Percentiles rank a stretch among this genome's conserved stretches.
Conservation (phyloP, 148 eudicot species). For the Amaranthus cruentus region DNA sequence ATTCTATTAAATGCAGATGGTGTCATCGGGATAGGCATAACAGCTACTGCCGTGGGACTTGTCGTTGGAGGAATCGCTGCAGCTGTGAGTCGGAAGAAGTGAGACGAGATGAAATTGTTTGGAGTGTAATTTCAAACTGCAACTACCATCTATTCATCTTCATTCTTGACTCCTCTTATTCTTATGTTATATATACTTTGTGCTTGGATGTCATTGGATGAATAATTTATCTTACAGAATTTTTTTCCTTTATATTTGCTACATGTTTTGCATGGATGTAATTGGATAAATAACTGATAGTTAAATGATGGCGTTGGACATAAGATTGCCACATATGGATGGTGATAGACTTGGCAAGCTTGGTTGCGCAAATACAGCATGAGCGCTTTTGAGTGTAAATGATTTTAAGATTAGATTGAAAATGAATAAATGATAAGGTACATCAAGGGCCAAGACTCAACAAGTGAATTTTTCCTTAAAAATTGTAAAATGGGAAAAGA, state of each 20-base stretch:
- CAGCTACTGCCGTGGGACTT: slow-evolving; percentile 86
- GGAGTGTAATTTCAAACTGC: slow-evolving; percentile 5
- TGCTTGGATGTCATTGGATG: neutral
- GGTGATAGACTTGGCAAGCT: too few species aligned
- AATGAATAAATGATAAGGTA: too few species aligned
- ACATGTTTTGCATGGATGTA: neutral
- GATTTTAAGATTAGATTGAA: too few species aligned
- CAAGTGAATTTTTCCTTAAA: too few species aligned
- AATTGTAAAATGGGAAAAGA: too few species aligned
- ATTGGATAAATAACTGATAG: too few species aligned
- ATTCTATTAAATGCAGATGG: slow-evolving; percentile 52
- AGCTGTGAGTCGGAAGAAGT: slow-evolving; percentile 57
- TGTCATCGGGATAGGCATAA: slow-evolving; percentile 76
- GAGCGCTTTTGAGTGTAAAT: too few species aligned
- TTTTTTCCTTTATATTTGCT: neutral
- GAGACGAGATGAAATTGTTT: neutral
- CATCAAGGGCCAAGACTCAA: too few species aligned
- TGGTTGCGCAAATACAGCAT: too few species aligned
- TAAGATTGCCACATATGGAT: too few species aligned
- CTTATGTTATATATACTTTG: slow-evolving; percentile 16
- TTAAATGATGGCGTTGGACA: too few species aligned
- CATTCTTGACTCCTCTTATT: neutral
- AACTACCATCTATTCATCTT: neutral
- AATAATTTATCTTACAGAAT: slow-evolving; percentile 7
- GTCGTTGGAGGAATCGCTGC: slow-evolving; percentile 87